Evolutionary conservation across 176 grass and related monocot species (phyloP).

Genomic region (Avena atlantica): DNA sequence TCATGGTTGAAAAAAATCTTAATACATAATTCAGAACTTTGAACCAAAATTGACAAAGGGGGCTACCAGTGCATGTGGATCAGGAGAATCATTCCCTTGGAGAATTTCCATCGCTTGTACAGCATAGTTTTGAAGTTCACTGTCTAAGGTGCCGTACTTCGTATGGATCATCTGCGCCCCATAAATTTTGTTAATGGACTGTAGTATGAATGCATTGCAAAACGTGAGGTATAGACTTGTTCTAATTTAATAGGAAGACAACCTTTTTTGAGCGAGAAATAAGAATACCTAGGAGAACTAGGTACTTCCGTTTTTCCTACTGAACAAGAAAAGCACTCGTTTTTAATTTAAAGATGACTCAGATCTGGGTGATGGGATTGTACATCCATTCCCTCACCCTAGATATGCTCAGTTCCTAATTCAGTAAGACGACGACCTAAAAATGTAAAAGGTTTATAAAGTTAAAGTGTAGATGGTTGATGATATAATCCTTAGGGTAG

Average conservation of each 20-base stretch:
- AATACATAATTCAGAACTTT: not conserved
- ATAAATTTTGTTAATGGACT: slow-evolving; percentile 19
- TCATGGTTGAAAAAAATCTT: slow-evolving; percentile 20
- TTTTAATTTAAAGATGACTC: slow-evolving; percentile 2
- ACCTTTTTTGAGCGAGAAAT: not conserved
- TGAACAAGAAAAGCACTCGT: not conserved
- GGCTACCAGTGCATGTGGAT: slow-evolving; percentile 88
- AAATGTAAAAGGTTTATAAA: slow-evolving; percentile 31
- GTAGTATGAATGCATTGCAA: slow-evolving; percentile 24
- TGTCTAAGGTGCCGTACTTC: slow-evolving; percentile 77
- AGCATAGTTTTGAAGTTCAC: slow-evolving; percentile 86
- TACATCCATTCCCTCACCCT: slow-evolving; percentile 14
- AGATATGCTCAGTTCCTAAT: slow-evolving; percentile 22
- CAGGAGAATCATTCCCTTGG: slow-evolving; percentile 71
- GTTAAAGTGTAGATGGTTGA: slow-evolving; percentile 32
- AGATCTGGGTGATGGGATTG: not conserved
- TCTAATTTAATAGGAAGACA: slow-evolving; percentile 29
- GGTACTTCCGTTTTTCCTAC: not conserved
- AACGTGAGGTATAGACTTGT: not conserved
- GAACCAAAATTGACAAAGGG: slow-evolving; percentile 36
- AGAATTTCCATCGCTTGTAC: slow-evolving; percentile 86
- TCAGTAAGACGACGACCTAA: slow-evolving; percentile 2
- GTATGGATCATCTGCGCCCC: slow-evolving; percentile 78
- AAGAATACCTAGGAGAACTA: slow-evolving; percentile 7
- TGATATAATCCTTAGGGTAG: not conserved